Evolutionary conservation across 2,329 filamentous ascomycete genomes (phyloP).

Genomic region (Neoarthrinium moseri): DNA sequence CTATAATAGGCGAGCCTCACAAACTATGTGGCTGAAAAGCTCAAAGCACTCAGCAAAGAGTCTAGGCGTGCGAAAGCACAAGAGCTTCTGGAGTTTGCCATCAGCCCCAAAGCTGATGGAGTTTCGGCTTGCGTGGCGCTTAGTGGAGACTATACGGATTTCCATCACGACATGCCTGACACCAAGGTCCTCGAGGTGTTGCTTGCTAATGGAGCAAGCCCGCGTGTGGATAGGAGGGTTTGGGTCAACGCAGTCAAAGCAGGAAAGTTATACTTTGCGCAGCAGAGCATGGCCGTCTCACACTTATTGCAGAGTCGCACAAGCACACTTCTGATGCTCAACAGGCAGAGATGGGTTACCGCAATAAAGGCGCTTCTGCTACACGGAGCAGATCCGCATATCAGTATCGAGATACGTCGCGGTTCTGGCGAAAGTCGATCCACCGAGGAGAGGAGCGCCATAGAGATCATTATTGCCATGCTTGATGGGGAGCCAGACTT

Average conservation of each 20-base stretch:
- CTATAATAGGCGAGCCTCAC: slow-evolving; percentile 21
- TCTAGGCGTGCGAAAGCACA: slow-evolving; percentile 24
- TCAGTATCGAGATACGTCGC: slow-evolving; percentile 23
- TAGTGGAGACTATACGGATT: slow-evolving; percentile 30
- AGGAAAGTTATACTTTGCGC: slow-evolving; percentile 28
- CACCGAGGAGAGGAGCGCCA: slow-evolving; percentile 21
- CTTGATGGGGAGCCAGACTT: slow-evolving; percentile 31
- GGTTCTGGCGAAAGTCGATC: slow-evolving; percentile 21
- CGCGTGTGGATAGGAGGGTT: slow-evolving; percentile 20
- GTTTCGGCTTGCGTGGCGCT: slow-evolving; percentile 29
- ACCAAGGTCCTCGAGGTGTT: slow-evolving; percentile 24
- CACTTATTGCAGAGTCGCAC: slow-evolving; percentile 27
- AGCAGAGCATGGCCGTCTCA: slow-evolving; percentile 27
- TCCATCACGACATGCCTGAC: slow-evolving; percentile 32
- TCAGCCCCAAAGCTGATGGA: slow-evolving; percentile 28
- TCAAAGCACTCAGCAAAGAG: slow-evolving; percentile 16
- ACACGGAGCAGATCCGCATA: slow-evolving; percentile 27
- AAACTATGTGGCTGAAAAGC: slow-evolving; percentile 21
- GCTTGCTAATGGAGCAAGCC: slow-evolving; percentile 25
- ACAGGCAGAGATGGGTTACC: slow-evolving; percentile 28
- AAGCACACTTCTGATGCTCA: slow-evolving; percentile 26
- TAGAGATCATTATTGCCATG: slow-evolving; percentile 28
- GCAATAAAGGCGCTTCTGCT: slow-evolving; percentile 26
- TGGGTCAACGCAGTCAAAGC: slow-evolving; percentile 25
- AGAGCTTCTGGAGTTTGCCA: slow-evolving; percentile 26